Base-by-base conservation (phyloP, 345 rosid genomes). In the Eucalyptus curtisii region DNA sequence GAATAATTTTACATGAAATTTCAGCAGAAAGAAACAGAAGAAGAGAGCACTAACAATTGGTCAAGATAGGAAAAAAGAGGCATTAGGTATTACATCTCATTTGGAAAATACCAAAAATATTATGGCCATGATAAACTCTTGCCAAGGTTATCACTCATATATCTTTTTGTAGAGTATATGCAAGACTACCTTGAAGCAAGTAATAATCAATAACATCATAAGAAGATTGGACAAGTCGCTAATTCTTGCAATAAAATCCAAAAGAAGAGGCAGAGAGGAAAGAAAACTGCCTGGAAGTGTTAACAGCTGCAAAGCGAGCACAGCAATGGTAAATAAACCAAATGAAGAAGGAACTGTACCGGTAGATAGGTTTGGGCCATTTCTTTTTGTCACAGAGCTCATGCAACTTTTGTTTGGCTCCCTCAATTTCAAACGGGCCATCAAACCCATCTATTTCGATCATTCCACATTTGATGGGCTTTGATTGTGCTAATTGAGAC, bases 331-430 rank as follows among this genome's bases (percentile, higher is more conserved):
- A 52, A 57, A 42, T 48, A 57, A 59, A 57, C 15, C 88, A 87
- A 59, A 12, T 30, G 50, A 87, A 57, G 71, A 86, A 59, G n/a
- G 76, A 53, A n/a, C 49, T 92, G 79, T 92, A 95, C 99, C 90
- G 91, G 94, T 95, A 96, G 47, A 15, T 87, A 5, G 99, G 99
- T 88, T 92, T 94, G 12, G 94, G 89, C 99, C 98, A 96, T 87
- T 93, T 96, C 80, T 92, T 92, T 92, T 92, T 95, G 85, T 71
- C 24, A 64, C 97, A 95, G 49, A 95, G 90, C 87, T 95, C 95
- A 49, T 90, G 89, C 59, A 97, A 89, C 92, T 92, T 95, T 92
- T 90, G 95, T 88, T 97, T 97, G 0, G 97, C 96, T 44, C 90
- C 92, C 86, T 91, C 92, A 19, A 89, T 89, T 79, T 89, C 88